A percentile compares a stretch with the other conserved stretches of the same genome.
Conservation (phyloP, 2,329 filamentous ascomycete species). For the Pseudocercospora pini-densiflorae region DNA sequence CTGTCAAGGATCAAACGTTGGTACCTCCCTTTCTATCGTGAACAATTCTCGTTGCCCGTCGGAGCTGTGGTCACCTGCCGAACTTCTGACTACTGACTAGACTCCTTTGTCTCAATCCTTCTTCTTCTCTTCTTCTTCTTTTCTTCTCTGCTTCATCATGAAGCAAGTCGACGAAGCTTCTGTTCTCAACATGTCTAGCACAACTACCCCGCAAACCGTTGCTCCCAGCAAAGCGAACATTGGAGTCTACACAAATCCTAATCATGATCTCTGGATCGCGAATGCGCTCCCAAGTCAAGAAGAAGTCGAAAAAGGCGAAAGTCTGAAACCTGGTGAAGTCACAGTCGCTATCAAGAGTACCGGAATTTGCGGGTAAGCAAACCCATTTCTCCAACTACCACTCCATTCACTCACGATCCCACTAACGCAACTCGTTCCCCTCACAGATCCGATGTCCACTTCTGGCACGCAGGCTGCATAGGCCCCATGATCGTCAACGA, state of each 20-base stretch:
- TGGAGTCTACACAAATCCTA: conserved; percentile 92
- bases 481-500: conserved; percentile 91
- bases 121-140: background rate
- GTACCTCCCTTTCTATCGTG: background rate
- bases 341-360: conserved; percentile 90
- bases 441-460: conserved; percentile 85
- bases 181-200: conserved; percentile 25
- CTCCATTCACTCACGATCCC: background rate
- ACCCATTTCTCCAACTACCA: background rate
- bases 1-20: conserved; percentile 3
- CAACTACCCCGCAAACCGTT: conserved; percentile 31
- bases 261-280: conserved; percentile 87
- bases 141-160: conserved; percentile 15
- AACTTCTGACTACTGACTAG: background rate
- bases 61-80: conserved; percentile 20
- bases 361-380: conserved; percentile 84
- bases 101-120: conserved; percentile 4
- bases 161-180: conserved; percentile 20
- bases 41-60: conserved; percentile 11
- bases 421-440: too few species aligned
- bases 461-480: conserved; percentile 95
- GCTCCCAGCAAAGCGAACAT: conserved; percentile 79
- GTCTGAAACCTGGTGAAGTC: conserved; percentile 80
- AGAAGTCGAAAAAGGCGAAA: conserved; percentile 69
- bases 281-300: conserved; percentile 77